phyloP scores from a whole-genome alignment of 2,329 filamentous ascomycete genomes.

The Talaromyces marneffei region DNA sequence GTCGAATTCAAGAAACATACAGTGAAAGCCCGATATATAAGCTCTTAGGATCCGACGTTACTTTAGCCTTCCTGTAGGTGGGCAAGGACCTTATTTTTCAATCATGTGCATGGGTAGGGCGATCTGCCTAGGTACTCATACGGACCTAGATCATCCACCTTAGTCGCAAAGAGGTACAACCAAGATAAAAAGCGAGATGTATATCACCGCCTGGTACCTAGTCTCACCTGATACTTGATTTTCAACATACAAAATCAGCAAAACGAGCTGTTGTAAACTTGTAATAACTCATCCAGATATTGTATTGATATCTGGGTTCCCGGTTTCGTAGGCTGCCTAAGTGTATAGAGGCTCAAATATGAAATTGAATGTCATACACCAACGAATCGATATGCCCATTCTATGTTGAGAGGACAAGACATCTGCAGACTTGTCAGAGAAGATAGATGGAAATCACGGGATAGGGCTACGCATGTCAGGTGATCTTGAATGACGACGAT shows the following conservation, averaged over 20 bases:
- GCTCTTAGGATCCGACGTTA: background rate
- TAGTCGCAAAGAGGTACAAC: background rate
- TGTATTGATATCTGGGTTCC: background rate
- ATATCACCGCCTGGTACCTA: background rate
- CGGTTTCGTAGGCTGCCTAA: background rate
- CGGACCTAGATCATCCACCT: background rate
- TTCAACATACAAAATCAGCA: background rate
- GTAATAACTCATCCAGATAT: background rate
- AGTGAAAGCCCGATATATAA: background rate
- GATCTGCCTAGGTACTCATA: too few relatives aligned
- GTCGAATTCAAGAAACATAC: background rate
- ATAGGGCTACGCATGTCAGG: background rate
- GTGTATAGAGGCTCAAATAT: background rate
- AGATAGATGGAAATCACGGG: background rate
- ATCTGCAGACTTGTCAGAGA: background rate
- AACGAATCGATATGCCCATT: background rate
- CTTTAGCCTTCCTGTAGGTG: background rate
- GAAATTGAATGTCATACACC: background rate
- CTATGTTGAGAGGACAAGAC: background rate
- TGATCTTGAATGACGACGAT: background rate
- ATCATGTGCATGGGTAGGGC: background rate
- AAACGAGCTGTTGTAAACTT: background rate
- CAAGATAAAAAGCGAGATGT: background rate
- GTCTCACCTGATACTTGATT: background rate
- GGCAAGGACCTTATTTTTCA: background rate